Evolutionary conservation across 805 yeast species (phyloP).

Genomic region (Candida orba): DNA sequence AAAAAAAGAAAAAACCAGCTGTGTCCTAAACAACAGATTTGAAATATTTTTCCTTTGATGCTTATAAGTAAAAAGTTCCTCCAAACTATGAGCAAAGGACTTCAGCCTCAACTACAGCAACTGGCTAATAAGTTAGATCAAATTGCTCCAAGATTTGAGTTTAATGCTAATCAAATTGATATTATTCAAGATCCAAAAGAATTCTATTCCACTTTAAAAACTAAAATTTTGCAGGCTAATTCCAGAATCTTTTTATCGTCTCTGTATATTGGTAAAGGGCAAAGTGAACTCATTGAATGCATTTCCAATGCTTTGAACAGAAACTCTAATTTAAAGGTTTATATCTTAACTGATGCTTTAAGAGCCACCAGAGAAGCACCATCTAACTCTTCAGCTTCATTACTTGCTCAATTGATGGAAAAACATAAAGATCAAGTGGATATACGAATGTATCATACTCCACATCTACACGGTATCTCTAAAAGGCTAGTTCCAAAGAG

Average conservation of each 20-base stretch:
- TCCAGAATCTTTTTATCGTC: constrained; percentile 73
- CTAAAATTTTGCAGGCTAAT: constrained; percentile 56
- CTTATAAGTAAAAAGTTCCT: constrained; percentile 4
- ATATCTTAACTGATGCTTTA: constrained; percentile 76
- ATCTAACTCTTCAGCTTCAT: constrained; percentile 59
- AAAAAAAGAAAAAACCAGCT: too few species aligned
- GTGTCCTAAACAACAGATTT: too few species aligned
- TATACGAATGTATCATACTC: constrained; percentile 83
- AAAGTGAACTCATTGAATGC: constrained; percentile 64
- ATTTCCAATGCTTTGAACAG: constrained; percentile 49
- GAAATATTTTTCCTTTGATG: neutral
- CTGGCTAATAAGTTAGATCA: constrained; percentile 49
- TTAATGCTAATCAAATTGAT: constrained; percentile 48
- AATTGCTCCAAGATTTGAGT: constrained; percentile 60
- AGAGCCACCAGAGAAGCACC: constrained; percentile 95
- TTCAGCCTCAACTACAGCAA: constrained; percentile 38
- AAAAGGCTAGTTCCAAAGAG: constrained; percentile 68
- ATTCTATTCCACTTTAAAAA: constrained; percentile 63
- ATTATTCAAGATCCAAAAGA: constrained; percentile 58
- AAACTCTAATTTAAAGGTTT: constrained; percentile 59
- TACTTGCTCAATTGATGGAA: constrained; percentile 58
- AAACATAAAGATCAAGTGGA: constrained; percentile 67
- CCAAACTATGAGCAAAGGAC: constrained; percentile 1
- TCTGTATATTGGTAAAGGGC: constrained; percentile 77
- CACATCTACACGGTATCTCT: constrained; percentile 64